Conservation (phyloP, 257 asterid species). For the Hygrophila difformis region DNA sequence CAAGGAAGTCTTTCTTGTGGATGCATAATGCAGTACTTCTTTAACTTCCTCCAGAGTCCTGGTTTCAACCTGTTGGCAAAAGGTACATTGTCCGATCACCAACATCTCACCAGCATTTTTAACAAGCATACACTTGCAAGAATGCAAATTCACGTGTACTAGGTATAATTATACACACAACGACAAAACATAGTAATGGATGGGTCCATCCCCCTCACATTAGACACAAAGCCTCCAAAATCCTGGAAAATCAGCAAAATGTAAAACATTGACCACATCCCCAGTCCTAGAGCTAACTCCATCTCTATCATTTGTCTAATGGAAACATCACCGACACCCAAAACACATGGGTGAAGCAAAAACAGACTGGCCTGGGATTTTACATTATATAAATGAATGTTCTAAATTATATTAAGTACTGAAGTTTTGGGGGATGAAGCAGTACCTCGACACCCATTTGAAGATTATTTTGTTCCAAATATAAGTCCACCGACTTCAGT, state of each 20-base stretch:
- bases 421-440: conserved; percentile 1
- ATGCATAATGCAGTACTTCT: conserved; percentile 68
- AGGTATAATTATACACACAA: neutral
- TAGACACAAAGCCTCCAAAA: too few species aligned
- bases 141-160: neutral
- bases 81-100: conserved; percentile 3
- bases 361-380: too few species aligned
- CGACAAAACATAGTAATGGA: neutral
- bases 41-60: conserved; percentile 86
- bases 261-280: too few species aligned
- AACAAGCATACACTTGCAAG: neutral
- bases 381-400: too few species aligned
- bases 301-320: too few species aligned
- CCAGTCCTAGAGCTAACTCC: too few species aligned
- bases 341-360: too few species aligned
- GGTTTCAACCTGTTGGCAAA: conserved; percentile 68
- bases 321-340: too few species aligned
- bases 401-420: too few species aligned
- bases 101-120: conserved; percentile 4
- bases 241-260: too few species aligned
- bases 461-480: conserved; percentile 58
- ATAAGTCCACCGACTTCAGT: conserved; percentile 67
- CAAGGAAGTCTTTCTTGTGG: conserved; percentile 54
- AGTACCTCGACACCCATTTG: conserved; percentile 92
- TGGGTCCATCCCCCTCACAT: too few species aligned